phyloP scores from a whole-genome alignment of 176 grass and related monocot species.

The Microstegium vimineum region DNA sequence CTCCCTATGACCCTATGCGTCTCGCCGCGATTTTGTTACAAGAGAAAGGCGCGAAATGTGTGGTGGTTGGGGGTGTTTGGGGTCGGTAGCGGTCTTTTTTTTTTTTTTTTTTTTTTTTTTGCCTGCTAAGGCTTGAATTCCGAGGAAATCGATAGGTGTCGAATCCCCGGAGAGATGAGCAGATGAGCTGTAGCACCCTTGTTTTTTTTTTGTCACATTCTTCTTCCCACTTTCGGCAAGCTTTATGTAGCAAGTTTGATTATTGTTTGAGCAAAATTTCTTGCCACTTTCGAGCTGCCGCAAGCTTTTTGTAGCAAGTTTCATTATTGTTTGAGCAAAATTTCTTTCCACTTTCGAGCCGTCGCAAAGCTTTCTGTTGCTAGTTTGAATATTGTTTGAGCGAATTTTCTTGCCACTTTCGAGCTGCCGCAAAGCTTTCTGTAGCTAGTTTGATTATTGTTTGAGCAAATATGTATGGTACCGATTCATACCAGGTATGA shows the following conservation, averaged over 20 bases:
- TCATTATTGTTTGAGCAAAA: not conserved
- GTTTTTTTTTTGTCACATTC: not conserved
- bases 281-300: not conserved
- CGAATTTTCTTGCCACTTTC: not conserved
- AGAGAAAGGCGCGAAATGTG: not conserved
- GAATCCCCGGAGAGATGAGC: not conserved
- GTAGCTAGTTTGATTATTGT: not conserved
- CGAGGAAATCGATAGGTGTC: not conserved
- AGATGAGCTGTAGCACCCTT: not conserved
- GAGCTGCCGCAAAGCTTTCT: not conserved
- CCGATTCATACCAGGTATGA: conserved; percentile 48
- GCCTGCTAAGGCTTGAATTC: not conserved
- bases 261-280: not conserved
- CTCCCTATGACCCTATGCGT: not conserved
- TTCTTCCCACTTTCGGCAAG: not conserved
- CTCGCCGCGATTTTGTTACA: not conserved
- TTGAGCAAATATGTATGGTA: not conserved
- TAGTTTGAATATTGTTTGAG: not conserved
- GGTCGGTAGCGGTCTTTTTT: not conserved
- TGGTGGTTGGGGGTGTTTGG: not conserved
- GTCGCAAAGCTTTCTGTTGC: not conserved
- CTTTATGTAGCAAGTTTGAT: not conserved
- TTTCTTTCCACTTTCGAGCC: not conserved
- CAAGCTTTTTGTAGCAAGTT: not conserved
- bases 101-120: no score